A percentile compares a stretch with the other conserved stretches of the same genome.
Conservation (phyloP, 169 alveolate genomes). For the Plasmodium reichenowi region DNA sequence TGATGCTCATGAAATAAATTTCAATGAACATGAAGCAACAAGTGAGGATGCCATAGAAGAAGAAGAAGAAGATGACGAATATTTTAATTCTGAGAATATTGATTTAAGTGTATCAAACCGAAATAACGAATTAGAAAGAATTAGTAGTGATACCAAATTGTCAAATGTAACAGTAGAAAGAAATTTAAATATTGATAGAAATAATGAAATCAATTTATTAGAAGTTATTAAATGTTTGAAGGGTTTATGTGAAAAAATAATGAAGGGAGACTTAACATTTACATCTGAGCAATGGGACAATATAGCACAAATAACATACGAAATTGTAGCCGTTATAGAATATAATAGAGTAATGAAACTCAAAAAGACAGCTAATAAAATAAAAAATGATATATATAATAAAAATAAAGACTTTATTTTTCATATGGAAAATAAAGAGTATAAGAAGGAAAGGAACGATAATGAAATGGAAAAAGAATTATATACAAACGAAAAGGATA, state of each 20-base stretch:
- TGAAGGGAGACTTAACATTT: conserved; percentile 43
- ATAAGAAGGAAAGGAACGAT: not conserved
- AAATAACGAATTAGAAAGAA: not conserved
- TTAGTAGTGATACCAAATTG: not conserved
- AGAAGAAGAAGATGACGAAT: conserved; percentile 49
- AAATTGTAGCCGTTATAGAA: conserved; percentile 42
- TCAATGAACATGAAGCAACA: conserved; percentile 48
- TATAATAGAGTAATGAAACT: conserved; percentile 38
- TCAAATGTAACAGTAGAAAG: not conserved
- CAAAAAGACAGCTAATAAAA: conserved; percentile 16
- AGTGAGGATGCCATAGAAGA: conserved; percentile 48
- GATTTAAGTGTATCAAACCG: conserved; percentile 6
- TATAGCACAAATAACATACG: conserved; percentile 60
- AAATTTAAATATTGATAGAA: not conserved
- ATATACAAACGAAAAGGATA: not conserved
- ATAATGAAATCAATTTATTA: conserved; percentile 28
- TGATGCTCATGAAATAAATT: conserved; percentile 44
- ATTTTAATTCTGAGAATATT: conserved; percentile 11
- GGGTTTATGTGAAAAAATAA: conserved; percentile 31
- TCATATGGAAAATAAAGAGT: not conserved
- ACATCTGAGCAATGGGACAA: conserved; percentile 61
- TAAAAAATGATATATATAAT: conserved; percentile 15
- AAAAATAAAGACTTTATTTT: conserved; percentile 18
- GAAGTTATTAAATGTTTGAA: conserved; percentile 56
- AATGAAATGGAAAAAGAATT: not conserved